A percentile compares a stretch with the other conserved stretches of the same genome.
phyloP scores from a whole-genome alignment of 2,329 filamentous ascomycete genomes.

The Lasiodiplodia hormozganensis region DNA sequence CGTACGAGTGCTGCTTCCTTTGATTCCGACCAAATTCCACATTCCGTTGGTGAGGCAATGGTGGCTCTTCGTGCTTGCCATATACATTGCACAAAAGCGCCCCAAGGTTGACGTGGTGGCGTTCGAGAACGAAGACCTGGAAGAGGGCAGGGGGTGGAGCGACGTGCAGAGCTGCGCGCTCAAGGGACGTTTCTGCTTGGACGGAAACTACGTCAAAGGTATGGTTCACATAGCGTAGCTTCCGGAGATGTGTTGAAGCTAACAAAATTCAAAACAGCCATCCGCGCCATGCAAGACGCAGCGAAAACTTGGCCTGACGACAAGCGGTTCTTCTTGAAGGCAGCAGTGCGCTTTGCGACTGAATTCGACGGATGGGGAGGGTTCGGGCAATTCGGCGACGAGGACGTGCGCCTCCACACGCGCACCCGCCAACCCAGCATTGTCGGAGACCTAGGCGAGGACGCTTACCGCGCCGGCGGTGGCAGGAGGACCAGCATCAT shows the following conservation, averaged over 20 bases:
- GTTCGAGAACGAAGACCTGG: conserved; percentile 59
- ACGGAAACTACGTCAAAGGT: conserved; percentile 83
- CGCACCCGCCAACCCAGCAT: conserved; percentile 25
- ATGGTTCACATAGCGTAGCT: conserved; percentile 44
- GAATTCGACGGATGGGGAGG: conserved; percentile 74
- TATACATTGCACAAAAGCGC: conserved; percentile 78
- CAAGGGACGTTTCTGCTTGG: conserved; percentile 69
- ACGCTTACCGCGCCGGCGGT: conserved; percentile 7
- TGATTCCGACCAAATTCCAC: conserved; percentile 77
- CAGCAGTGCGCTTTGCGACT: conserved; percentile 75
- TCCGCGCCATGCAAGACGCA: conserved; percentile 77
- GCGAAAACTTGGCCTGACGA: conserved; percentile 77
- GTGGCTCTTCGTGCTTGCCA: conserved; percentile 82
- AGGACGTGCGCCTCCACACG: conserved; percentile 26
- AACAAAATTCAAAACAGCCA: conserved; percentile 51
- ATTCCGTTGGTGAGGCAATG: conserved; percentile 79
- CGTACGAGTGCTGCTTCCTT: conserved; percentile 80
- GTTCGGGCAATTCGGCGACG: conserved; percentile 40
- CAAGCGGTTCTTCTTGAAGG: conserved; percentile 68
- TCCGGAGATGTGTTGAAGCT: background rate
- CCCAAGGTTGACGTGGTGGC: conserved; percentile 72
- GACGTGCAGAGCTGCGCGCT: conserved; percentile 77
- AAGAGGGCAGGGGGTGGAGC: conserved; percentile 75
- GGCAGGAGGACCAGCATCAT: conserved; percentile 20
- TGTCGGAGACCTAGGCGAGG: conserved; percentile 14